A percentile compares a stretch with the other conserved stretches of the same genome.
phyloP scores from a whole-genome alignment of 306 rosid species.

The Biancaea sappan region DNA sequence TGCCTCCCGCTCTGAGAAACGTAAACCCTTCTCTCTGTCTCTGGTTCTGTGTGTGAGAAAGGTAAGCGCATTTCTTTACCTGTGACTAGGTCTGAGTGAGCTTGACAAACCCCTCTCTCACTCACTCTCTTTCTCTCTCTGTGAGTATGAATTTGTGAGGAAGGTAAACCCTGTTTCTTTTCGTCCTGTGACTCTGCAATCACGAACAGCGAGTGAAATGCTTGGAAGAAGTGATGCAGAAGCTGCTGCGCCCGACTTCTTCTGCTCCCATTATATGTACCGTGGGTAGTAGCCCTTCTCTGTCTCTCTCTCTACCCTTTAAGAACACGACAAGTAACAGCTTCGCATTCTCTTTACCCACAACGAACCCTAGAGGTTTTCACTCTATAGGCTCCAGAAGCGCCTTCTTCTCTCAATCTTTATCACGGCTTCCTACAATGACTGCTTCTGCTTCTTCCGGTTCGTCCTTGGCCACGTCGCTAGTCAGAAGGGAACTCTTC shows the following conservation, averaged over 20 bases:
- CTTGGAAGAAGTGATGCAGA: slow-evolving; percentile 66
- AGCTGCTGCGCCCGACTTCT: slow-evolving; percentile 58
- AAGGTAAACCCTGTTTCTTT: neutral
- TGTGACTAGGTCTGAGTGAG: neutral
- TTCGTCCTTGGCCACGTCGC: slow-evolving; percentile 9
- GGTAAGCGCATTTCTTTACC: neutral
- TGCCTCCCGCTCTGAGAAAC: neutral
- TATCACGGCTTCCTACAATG: neutral
- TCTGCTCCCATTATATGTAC: slow-evolving; percentile 52
- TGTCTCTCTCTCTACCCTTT: neutral
- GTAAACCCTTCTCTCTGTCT: neutral
- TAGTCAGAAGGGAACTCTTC: slow-evolving; percentile 23
- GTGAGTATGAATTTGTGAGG: neutral
- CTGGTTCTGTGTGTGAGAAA: neutral
- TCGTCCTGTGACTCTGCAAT: neutral
- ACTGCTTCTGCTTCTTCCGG: neutral
- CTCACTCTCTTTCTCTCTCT: neutral
- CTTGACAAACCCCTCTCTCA: neutral
- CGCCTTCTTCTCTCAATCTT: neutral
- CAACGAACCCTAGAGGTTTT: neutral
- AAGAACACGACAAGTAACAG: neutral
- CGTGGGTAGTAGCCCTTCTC: slow-evolving; percentile 41
- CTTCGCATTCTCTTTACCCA: slow-evolving; percentile 23
- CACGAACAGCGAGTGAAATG: slow-evolving; percentile 44
- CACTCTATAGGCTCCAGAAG: neutral